phyloP scores from a whole-genome alignment of 192 early-diverging fungal species.

The Rhizophlyctis rosea region DNA sequence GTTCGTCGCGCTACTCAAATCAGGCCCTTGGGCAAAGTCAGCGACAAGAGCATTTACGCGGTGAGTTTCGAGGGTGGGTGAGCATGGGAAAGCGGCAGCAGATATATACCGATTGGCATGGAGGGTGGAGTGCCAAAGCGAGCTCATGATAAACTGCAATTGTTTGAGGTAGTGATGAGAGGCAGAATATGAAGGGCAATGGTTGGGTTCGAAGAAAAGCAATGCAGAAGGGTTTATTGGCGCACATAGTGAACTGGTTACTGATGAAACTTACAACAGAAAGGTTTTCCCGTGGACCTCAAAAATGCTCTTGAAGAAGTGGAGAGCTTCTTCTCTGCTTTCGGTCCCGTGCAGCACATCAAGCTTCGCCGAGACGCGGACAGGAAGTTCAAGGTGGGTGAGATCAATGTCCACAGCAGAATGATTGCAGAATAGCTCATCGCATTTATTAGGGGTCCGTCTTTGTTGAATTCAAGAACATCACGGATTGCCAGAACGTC shows the following conservation, averaged over 20 bases:
- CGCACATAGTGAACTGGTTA: too few relatives aligned
- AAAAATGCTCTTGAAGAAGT: slow-evolving; percentile 3
- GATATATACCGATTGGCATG: too few relatives aligned
- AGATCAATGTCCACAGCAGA: too few relatives aligned
- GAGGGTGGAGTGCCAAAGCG: too few relatives aligned
- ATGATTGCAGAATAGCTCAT: too few relatives aligned
- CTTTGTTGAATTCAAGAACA: slow-evolving; percentile 10
- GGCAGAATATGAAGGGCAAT: too few relatives aligned
- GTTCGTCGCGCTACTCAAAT: slow-evolving; percentile 7
- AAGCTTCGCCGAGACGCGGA: slow-evolving; percentile 6
- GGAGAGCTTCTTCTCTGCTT: neutral
- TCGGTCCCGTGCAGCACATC: neutral
- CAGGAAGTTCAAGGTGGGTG: slow-evolving; percentile 7
- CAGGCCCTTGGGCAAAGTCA: neutral
- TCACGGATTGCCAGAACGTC: neutral
- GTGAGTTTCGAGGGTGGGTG: too few relatives aligned
- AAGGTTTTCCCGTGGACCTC: slow-evolving; percentile 6
- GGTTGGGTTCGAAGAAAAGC: too few relatives aligned
- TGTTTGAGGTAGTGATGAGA: too few relatives aligned
- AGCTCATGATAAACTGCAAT: too few relatives aligned
- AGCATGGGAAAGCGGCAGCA: too few relatives aligned
- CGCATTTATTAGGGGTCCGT: slow-evolving; percentile 11
- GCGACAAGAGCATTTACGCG: slow-evolving; percentile 2
- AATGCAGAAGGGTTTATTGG: too few relatives aligned
- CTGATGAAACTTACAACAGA: neutral